phyloP scores from a whole-genome alignment of 805 yeast species.

The Monosporozyma yasuniensis region DNA sequence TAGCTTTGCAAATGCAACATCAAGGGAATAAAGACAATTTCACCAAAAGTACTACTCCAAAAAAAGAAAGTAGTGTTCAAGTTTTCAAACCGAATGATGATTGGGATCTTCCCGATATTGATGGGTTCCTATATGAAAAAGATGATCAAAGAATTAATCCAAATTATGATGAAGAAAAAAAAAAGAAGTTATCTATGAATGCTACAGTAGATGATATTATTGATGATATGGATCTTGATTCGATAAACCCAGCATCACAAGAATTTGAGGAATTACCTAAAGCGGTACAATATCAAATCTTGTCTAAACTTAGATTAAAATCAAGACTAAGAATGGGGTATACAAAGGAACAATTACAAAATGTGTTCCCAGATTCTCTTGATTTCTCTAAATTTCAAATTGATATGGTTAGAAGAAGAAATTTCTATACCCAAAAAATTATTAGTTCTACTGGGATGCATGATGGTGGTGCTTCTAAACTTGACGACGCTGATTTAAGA shows the following conservation, averaged over 20 bases:
- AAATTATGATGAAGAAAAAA: slow-evolving; percentile 57
- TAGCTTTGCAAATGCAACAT: slow-evolving; percentile 71
- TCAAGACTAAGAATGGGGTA: slow-evolving; percentile 94
- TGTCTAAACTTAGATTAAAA: slow-evolving; percentile 71
- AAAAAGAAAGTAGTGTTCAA: neutral
- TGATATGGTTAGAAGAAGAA: slow-evolving; percentile 84
- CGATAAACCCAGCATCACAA: slow-evolving; percentile 73
- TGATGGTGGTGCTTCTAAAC: slow-evolving; percentile 33
- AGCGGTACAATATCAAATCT: slow-evolving; percentile 77
- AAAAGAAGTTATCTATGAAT: slow-evolving; percentile 24
- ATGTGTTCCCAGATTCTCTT: slow-evolving; percentile 72
- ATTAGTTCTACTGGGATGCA: slow-evolving; percentile 81
- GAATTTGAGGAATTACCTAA: slow-evolving; percentile 73
- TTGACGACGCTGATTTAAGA: slow-evolving; percentile 25
- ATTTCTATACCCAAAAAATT: slow-evolving; percentile 77
- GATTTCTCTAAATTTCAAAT: slow-evolving; percentile 92
- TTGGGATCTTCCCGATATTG: slow-evolving; percentile 71
- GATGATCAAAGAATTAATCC: slow-evolving; percentile 68
- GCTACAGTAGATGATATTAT: slow-evolving; percentile 47
- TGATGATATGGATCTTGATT: slow-evolving; percentile 59
- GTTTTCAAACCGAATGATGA: slow-evolving; percentile 54
- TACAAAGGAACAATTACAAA: slow-evolving; percentile 76
- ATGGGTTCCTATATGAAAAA: slow-evolving; percentile 42
- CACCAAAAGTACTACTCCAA: neutral
- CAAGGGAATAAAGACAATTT: slow-evolving; percentile 5